A percentile compares a stretch with the other conserved stretches of the same genome.
These are phyloP conservation scores for Mrakia hoshinonis DNA, from an alignment of 768 basidiomycete genomes.

Conservation along the genomic window DNA sequence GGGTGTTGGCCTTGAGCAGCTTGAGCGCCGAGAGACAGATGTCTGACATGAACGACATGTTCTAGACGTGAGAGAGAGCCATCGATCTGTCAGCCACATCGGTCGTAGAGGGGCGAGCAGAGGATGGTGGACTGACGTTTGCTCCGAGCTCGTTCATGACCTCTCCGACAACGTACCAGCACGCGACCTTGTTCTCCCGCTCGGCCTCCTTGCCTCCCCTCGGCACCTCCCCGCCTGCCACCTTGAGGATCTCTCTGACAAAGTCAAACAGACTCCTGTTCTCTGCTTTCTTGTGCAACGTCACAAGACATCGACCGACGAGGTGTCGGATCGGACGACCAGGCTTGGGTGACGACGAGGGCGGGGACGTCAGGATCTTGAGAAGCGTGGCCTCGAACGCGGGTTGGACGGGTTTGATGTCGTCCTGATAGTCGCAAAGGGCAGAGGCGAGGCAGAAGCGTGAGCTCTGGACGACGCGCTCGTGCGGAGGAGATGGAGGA, in stretches of 20 bases:
- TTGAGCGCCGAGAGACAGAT: conserved; percentile 59
- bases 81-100: not conserved
- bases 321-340: conserved; percentile 77
- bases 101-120: not conserved
- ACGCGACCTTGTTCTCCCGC: conserved; percentile 52
- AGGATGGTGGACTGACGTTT: conserved; percentile 52
- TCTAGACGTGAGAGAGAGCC: conserved; percentile 45
- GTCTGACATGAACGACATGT: conserved; percentile 93
- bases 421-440: conserved; percentile 47
- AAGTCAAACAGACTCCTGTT: conserved; percentile 79
- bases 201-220: conserved; percentile 50
- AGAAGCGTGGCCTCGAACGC: conserved; percentile 57
- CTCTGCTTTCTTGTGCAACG: conserved; percentile 69
- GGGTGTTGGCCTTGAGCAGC: conserved; percentile 58
- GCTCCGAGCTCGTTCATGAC: conserved; percentile 75
- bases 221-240: conserved; percentile 57
- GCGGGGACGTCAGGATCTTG: conserved; percentile 51
- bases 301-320: conserved; percentile 64
- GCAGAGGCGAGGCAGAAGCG: not conserved
- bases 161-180: conserved; percentile 79
- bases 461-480: too few species aligned
- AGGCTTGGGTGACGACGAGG: conserved; percentile 58
- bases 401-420: conserved; percentile 57
- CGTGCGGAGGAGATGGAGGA: not conserved
- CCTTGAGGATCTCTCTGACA: conserved; percentile 64